A percentile compares a stretch with the other conserved stretches of the same genome.
Evolutionary conservation across 106 monocot genomes (phyloP).

Genomic region (Acorus gramineus): DNA sequence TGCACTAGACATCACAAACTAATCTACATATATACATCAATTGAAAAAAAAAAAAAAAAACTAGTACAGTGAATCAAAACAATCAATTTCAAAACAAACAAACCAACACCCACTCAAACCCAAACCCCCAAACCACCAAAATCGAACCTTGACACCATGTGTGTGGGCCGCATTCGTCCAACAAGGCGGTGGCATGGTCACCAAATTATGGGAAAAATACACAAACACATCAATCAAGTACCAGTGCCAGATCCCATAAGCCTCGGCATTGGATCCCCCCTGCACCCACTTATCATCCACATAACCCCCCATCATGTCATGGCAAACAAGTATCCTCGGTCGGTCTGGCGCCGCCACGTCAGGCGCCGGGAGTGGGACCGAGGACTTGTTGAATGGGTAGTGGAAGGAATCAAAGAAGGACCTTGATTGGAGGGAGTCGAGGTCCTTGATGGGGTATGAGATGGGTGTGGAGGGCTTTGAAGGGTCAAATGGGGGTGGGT

Average conservation of each 20-base stretch:
- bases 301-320: constrained; percentile 90
- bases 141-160: constrained; percentile 78
- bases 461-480: constrained; percentile 51
- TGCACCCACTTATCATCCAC: constrained; percentile 74
- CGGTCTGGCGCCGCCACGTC: constrained; percentile 22
- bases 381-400: constrained; percentile 70
- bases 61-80: too few relatives aligned
- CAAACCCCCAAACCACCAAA: not conserved
- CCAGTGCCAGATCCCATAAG: constrained; percentile 94
- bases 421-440: constrained; percentile 40
- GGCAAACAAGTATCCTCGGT: constrained; percentile 77
- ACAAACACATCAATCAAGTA: constrained; percentile 86
- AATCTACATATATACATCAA: too few relatives aligned
- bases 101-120: too few relatives aligned
- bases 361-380: constrained; percentile 38
- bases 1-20: too few relatives aligned
- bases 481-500: constrained; percentile 19
- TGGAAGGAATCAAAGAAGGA: constrained; percentile 69
- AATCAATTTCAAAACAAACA: too few relatives aligned
- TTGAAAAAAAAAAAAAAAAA: too few relatives aligned
- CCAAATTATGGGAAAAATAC: constrained; percentile 83
- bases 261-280: constrained; percentile 61
- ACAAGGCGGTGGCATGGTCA: constrained; percentile 78
- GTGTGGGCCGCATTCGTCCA: constrained; percentile 91
- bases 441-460: constrained; percentile 69